Evolutionary conservation across 345 rosid genomes (phyloP).

Genomic region (Kernera saxatilis): DNA sequence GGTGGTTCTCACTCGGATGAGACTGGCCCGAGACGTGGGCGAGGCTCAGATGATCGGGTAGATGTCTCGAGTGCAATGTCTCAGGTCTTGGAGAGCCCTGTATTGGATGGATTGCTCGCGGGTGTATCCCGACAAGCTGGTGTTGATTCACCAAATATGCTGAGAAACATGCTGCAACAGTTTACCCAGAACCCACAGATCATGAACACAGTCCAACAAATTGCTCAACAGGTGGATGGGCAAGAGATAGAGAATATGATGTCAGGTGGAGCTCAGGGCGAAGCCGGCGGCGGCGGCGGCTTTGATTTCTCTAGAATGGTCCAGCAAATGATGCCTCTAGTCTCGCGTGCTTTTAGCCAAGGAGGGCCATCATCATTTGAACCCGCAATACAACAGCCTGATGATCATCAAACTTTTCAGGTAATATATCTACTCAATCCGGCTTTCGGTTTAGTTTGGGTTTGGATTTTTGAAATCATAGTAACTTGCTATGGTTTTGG

Average conservation of each 20-base stretch:
- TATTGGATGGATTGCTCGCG: conserved; percentile 57
- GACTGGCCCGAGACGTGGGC: conserved; percentile 30
- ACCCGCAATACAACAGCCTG: conserved; percentile 27
- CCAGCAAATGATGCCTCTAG: conserved; percentile 94
- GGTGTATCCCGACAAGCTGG: conserved; percentile 77
- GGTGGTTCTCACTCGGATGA: conserved; percentile 30
- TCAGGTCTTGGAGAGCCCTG: conserved; percentile 64
- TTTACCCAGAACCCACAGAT: conserved; percentile 77
- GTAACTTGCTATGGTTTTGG: background rate
- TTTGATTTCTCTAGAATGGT: conserved; percentile 78
- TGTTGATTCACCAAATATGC: conserved; percentile 65
- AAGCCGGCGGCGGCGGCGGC: conserved; percentile 60
- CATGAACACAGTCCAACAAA: conserved; percentile 76
- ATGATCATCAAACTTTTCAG: conserved; percentile 40
- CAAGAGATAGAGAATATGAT: conserved; percentile 72
- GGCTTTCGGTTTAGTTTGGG: background rate
- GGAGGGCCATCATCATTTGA: conserved; percentile 34
- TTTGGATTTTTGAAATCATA: background rate
- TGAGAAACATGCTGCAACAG: conserved; percentile 84
- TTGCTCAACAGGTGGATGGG: conserved; percentile 83
- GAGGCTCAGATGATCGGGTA: conserved; percentile 37
- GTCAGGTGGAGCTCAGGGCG: conserved; percentile 52
- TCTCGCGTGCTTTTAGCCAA: conserved; percentile 67
- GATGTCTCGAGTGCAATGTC: conserved; percentile 61
- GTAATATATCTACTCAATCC: conserved; percentile 23